Evolutionary conservation across 306 rosid species (phyloP).

Genomic region (Pterocarpus macrocarpus): DNA sequence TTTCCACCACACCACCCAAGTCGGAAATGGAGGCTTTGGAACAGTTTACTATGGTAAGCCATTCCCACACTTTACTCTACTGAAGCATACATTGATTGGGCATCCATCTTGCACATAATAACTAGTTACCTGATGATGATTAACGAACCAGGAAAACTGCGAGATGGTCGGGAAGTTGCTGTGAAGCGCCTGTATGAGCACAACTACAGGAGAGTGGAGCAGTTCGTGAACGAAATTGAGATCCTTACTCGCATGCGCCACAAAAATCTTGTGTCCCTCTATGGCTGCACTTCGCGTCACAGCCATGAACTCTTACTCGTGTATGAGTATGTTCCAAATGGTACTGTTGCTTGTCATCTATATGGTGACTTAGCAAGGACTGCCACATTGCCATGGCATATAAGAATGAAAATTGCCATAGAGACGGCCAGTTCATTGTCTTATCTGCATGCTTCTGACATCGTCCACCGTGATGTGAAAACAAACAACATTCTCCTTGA

Average conservation of each 20-base stretch:
- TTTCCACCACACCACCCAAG: constrained; percentile 60
- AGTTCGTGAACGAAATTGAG: constrained; percentile 70
- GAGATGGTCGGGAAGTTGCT: constrained; percentile 83
- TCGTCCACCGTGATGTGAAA: constrained; percentile 67
- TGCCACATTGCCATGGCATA: constrained; percentile 57
- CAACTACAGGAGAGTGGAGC: constrained; percentile 62
- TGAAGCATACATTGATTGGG: background rate
- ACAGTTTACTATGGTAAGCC: constrained; percentile 55
- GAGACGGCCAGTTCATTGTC: constrained; percentile 69
- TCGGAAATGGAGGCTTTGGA: constrained; percentile 70
- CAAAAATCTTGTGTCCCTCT: constrained; percentile 66
- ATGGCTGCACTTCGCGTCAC: constrained; percentile 69
- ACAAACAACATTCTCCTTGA: constrained; percentile 62
- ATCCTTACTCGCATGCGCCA: constrained; percentile 69
- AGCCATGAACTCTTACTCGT: constrained; percentile 72
- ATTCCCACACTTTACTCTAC: background rate
- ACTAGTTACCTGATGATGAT: constrained; percentile 7
- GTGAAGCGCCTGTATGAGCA: constrained; percentile 69
- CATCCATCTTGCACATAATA: background rate
- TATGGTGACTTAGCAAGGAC: constrained; percentile 50
- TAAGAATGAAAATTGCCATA: constrained; percentile 66
- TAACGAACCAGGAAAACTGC: constrained; percentile 65
- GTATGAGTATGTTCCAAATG: constrained; percentile 60
- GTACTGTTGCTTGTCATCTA: constrained; percentile 71
- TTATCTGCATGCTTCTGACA: constrained; percentile 78